phyloP scores from a whole-genome alignment of 768 basidiomycete species.

The Boletus pseudo-olivaceus region DNA sequence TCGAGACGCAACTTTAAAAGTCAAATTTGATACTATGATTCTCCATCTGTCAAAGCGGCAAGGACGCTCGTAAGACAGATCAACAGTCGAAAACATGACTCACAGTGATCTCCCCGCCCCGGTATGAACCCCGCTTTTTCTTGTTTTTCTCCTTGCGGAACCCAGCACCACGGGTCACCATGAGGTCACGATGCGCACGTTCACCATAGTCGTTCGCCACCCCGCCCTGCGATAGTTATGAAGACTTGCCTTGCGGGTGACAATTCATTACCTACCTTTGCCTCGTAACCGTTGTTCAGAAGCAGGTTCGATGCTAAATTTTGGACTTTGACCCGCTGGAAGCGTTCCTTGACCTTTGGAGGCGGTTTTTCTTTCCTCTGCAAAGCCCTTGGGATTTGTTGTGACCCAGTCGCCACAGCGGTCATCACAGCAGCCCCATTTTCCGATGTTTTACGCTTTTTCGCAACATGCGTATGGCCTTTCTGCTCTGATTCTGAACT shows the following conservation, averaged over 20 bases:
- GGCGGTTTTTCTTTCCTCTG: conserved; percentile 21
- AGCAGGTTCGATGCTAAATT: conserved; percentile 40
- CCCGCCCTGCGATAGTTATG: conserved; percentile 46
- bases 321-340: conserved; percentile 74
- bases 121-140: conserved; percentile 95
- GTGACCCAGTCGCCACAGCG: conserved; percentile 30
- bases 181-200: conserved; percentile 78
- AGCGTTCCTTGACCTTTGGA: conserved; percentile 57
- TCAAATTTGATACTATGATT: conserved; percentile 88
- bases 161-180: conserved; percentile 89
- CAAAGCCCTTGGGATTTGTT: not conserved
- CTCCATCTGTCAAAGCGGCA: conserved; percentile 49
- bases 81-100: conserved; percentile 21
- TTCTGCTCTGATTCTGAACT: not conserved
- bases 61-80: conserved; percentile 1
- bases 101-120: conserved; percentile 93
- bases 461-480: conserved; percentile 37
- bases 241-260: not conserved
- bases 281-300: conserved; percentile 74
- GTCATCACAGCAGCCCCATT: conserved; percentile 49
- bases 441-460: conserved; percentile 59
- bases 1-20: conserved; percentile 29
- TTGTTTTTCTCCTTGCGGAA: conserved; percentile 99
- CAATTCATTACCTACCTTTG: conserved; percentile 53
- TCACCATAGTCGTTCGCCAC: conserved; percentile 81